Evolutionary conservation across 2,329 filamentous ascomycete species (phyloP), one percentile per base, ranked within the genome.

Genomic region (Venturiaceae sp.): DNA sequence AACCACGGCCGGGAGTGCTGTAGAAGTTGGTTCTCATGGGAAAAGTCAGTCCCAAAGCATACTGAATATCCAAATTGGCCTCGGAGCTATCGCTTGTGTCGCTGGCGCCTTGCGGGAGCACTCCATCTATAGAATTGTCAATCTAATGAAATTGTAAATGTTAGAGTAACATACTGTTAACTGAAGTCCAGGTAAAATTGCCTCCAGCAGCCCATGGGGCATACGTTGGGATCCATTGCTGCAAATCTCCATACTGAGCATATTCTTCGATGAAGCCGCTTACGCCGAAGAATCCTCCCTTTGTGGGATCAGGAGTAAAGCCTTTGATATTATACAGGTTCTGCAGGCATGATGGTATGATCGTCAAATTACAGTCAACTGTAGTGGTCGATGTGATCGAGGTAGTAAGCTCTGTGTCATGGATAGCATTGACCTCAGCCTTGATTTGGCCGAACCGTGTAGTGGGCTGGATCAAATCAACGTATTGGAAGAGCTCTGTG

Each of bases 401-500:
- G 13, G 68, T 68, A 8, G 65, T 60, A 71, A 68, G 79, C 79
- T 30, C 79, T 65, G 23, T 33, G 11, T 55, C 39, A 30, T 41
- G 33, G 2, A 57, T 44, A 16, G 39, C 55, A 34, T 14, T 56
- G 6, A 34, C 13, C 26, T 56, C 36, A 5, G 39, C 34, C 7
- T 33, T 59, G 21, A 56, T 46, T 23, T 59, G 58, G 19, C 26
- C 37, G 60, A 87, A 87, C 39, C 80, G 76, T 3, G 82, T 87
- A 0, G 84, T 87, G 1, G 84, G 84, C 67, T 86, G 82, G 53
- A 87, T 81, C 66, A 86, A 76, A 60, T 82, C 80, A 59, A 88
- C 76, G 64, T 83, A 75, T 46, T 73, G 64, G 56, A 77, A 75
- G 7, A 88, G 68, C 0, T 76, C 68, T 55, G 74, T 73, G 0